Evolutionary conservation across 768 basidiomycete genomes (phyloP).

Genomic region (Phaeolepiota aurea): DNA sequence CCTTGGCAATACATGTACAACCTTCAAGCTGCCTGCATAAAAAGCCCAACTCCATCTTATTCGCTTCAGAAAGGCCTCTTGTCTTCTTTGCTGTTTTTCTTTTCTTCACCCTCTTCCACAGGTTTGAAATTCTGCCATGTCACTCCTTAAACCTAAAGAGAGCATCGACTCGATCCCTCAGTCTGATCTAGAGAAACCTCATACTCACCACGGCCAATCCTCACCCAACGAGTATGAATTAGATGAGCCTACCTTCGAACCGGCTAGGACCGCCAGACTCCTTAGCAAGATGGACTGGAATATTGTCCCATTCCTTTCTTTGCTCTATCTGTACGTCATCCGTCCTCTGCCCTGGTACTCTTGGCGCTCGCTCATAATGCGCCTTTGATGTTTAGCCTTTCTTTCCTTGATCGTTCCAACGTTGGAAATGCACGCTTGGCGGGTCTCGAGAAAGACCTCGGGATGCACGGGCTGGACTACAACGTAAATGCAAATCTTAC

Average conservation of each 20-base stretch:
- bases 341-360: background rate
- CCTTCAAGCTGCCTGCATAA: too few relatives aligned
- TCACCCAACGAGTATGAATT: conserved; percentile 1
- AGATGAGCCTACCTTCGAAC: conserved; percentile 10
- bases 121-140: too few relatives aligned
- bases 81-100: too few relatives aligned
- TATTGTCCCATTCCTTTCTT: conserved; percentile 20
- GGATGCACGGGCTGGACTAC: conserved; percentile 19
- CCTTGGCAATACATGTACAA: too few relatives aligned
- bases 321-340: conserved; percentile 19
- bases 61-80: too few relatives aligned
- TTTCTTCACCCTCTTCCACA: too few relatives aligned
- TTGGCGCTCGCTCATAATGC: too few relatives aligned
- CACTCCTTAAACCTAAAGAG: conserved; percentile 10
- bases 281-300: conserved; percentile 23
- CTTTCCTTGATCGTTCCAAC: conserved; percentile 22
- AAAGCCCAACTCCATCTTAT: too few relatives aligned
- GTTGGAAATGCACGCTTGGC: conserved; percentile 23
- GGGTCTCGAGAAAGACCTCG: conserved; percentile 16
- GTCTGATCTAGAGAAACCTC: conserved; percentile 8
- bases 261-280: conserved; percentile 8
- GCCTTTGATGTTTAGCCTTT: conserved; percentile 20
- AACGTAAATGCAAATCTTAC: conserved; percentile 10
- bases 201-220: conserved; percentile 4
- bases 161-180: conserved; percentile 8